Percentiles rank a stretch among this genome's conserved stretches.
phyloP scores from a whole-genome alignment of 192 early-diverging fungal genomes.

The Coemansia biformis region DNA sequence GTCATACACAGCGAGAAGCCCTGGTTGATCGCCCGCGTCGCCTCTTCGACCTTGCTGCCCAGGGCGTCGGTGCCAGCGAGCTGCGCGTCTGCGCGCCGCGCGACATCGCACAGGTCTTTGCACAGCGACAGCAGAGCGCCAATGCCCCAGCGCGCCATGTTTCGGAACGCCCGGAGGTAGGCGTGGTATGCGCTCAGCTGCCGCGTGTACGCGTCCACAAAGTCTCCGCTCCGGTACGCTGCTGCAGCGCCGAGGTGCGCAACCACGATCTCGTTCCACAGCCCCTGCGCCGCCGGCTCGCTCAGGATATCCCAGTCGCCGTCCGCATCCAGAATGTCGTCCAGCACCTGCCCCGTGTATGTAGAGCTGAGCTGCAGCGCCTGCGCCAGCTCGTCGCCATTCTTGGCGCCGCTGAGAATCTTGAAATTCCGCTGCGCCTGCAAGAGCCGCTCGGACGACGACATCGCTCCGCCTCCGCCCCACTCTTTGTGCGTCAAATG shows the following conservation, averaged over 20 bases:
- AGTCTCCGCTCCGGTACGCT: slow-evolving; percentile 12
- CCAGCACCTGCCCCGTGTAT: slow-evolving; percentile 22
- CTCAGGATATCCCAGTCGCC: slow-evolving; percentile 22
- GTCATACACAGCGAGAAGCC: slow-evolving; percentile 85
- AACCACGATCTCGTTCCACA: slow-evolving; percentile 23
- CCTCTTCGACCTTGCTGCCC: slow-evolving; percentile 63
- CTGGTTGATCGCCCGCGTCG: slow-evolving; percentile 80
- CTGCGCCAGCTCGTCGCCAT: slow-evolving; percentile 23
- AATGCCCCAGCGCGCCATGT: slow-evolving; percentile 35
- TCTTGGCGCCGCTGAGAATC: slow-evolving; percentile 10
- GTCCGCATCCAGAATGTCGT: slow-evolving; percentile 16
- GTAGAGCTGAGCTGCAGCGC: slow-evolving; percentile 14
- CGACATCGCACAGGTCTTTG: slow-evolving; percentile 25
- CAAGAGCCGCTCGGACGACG: slow-evolving; percentile 6
- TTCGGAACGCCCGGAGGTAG: slow-evolving; percentile 30
- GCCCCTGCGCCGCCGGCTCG: background rate
- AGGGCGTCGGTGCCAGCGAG: background rate
- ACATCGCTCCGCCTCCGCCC: no score
- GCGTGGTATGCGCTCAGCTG: slow-evolving; percentile 30
- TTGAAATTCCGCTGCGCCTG: slow-evolving; percentile 30
- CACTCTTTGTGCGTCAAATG: background rate
- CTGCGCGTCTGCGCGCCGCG: slow-evolving; percentile 25
- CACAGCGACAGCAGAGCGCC: slow-evolving; percentile 20
- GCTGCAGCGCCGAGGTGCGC: slow-evolving; percentile 27
- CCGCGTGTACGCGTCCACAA: slow-evolving; percentile 22